Conservation (phyloP, 1,284 basidiomycete genomes). For the Rhodotorula sp. region DNA sequence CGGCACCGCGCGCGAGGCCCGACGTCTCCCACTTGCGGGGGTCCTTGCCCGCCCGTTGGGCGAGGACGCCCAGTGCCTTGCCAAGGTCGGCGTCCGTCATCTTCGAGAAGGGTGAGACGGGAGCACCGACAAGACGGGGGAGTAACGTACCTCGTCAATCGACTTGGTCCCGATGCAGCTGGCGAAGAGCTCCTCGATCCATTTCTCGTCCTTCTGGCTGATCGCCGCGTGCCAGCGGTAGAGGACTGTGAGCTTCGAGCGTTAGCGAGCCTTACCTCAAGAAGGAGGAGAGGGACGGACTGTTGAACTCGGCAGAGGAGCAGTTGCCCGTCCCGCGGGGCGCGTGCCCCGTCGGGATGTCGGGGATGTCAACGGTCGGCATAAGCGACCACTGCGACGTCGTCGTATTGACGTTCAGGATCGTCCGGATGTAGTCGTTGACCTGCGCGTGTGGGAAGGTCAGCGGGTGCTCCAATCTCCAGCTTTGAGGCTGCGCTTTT, state of each 20-base stretch:
- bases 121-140: background rate
- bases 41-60: constrained; percentile 53
- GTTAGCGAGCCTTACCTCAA: background rate
- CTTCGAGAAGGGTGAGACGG: constrained; percentile 34
- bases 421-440: constrained; percentile 11
- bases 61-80: constrained; percentile 48
- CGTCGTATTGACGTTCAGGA: constrained; percentile 35
- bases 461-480: background rate
- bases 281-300: background rate
- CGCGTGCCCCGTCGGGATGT: constrained; percentile 61
- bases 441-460: background rate
- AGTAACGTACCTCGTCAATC: constrained; percentile 58
- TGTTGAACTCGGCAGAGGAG: constrained; percentile 67
- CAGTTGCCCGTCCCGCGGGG: constrained; percentile 67
- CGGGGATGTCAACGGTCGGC: constrained; percentile 61
- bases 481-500: too few relatives aligned
- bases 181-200: constrained; percentile 53
- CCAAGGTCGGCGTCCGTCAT: constrained; percentile 66
- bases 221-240: constrained; percentile 67
- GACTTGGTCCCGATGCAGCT: constrained; percentile 64
- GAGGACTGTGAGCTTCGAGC: constrained; percentile 54
- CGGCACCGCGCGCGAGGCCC: constrained; percentile 60
- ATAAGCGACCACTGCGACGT: constrained; percentile 26
- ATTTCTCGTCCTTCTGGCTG: constrained; percentile 67
- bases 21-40: constrained; percentile 63